Base-by-base conservation (phyloP, 805 yeast genomes). In the Candida vaughaniae region DNA sequence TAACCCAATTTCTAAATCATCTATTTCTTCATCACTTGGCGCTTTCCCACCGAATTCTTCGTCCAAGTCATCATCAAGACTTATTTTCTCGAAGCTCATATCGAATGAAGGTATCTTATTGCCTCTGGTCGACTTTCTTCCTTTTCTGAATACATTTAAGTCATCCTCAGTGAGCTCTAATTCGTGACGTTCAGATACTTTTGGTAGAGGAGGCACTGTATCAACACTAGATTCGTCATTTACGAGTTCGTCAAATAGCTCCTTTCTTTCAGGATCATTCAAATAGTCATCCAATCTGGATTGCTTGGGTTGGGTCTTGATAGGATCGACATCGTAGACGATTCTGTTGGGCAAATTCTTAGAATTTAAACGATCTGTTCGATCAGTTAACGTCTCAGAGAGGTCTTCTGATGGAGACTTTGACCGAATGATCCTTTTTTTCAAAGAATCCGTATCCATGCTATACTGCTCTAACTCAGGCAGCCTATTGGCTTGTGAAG, bases 1-100 rank as follows among this genome's bases (percentile, higher is more conserved):
- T 36, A 69, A 57, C 1, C 73, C 74, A 7, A 60, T 36, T 17
- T 49, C 48, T 11, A 41, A 45, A 18, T 45, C 38, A 11, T 35
- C 42, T 36, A 38, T 44, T 20, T 20, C 23, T 7, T 20, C 10
- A 20, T 20, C n/a, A 14, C 23, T 19, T 26, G 12, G 12, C 37
- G 39, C 3, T 26, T 16, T 11, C 29, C 30, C 25, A 39, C 22
- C 23, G 35, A 44, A 18, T 38, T 32, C 30, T 35, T 43, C 43
- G 33, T 48, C 31, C 17, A 50, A 22, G 14, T 42, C 46, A 25
- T 41, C 36, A 15, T 30, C 34, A 29, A 48, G 36, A 28, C 40
- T 39, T 35, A 47, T 37, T 6, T 46, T 47, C 35, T 33, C 36
- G 16, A 36, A 26, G 14, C 33, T 31, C 19, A 25, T 15, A 20